Base-by-base conservation (phyloP, 1,284 basidiomycete species). In the Trichosporon sp. region DNA sequence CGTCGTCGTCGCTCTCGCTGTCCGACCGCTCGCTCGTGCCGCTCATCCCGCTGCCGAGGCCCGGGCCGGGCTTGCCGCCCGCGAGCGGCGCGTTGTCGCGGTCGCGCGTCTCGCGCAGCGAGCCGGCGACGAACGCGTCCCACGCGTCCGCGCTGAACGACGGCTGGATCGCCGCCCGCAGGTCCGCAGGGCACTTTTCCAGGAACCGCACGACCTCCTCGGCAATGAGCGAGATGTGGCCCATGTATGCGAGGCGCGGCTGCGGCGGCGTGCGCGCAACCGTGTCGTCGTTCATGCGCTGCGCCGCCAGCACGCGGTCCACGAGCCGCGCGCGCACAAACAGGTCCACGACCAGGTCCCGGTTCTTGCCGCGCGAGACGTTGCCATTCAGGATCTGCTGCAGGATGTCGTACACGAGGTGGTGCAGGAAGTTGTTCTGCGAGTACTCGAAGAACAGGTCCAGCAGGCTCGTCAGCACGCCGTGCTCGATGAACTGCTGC, bases 401-500 rank as follows among this genome's bases (percentile, higher is more conserved):
- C 1, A 99, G 86, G 64, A 98, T 86, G 81, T 99, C 97, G 80
- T 99, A 99, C 18, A 98, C 94, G 15, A 96, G 91, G 76, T 94
- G 95, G 81, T 99, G 97, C 53, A 99, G 84, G 80, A 99, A 98
- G 80, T 99, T 98, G 85, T 99, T 98, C 91, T 93, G 95, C 0
- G 95, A 94, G 77, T 91, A 97, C 71, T 92, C 89, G 80, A 98
- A 98, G 86, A 99, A 98, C 47, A 98, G 85, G 75, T 95, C 91
- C 75, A 96, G 84, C 70, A 96, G 84, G 4, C 89, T 90, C 0
- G 88, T 86, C 42, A 94, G 83, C 1, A 96, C 88, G 64, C 88
- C 87, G 53, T 89, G 85, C 25, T 92, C 86, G 71, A 95, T 80
- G 76, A 93, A 92, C 65, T 87, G 84, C 72, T 87, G 86, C 82